Evolutionary conservation across 139 green algal genomes (phyloP).

Genomic region (Volvox africanus): DNA sequence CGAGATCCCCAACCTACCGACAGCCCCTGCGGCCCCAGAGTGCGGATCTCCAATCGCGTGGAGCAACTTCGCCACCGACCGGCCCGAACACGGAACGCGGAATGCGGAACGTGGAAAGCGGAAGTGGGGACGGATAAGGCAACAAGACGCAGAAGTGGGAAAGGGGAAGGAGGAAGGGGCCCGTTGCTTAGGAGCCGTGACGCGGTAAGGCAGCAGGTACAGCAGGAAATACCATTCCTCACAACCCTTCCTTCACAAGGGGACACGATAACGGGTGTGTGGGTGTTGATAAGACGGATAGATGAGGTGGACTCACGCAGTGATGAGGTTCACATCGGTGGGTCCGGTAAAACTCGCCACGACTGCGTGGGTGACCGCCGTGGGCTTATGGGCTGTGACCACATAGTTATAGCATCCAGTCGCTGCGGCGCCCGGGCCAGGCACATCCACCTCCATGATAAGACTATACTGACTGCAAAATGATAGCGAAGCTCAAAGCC

Average conservation of each 20-base stretch:
- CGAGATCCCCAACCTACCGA: conserved; percentile 67
- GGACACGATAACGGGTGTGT: no score
- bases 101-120: background rate
- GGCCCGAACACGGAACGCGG: no score
- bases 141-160: background rate
- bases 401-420: conserved; percentile 79
- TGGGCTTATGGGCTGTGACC: conserved; percentile 94
- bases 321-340: conserved; percentile 91
- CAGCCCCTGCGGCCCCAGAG: conserved; percentile 86
- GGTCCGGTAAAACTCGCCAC: conserved; percentile 91
- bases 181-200: no score
- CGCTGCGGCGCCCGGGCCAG: background rate
- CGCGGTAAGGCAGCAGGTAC: no score
- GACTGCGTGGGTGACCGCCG: conserved; percentile 82
- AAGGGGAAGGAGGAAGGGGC: background rate
- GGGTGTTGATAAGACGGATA: no score
- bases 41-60: conserved; percentile 92
- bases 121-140: background rate
- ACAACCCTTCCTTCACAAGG: no score
- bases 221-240: no score
- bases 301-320: conserved; percentile 72
- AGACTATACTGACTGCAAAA: no score
- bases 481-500: no score
- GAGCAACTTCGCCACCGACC: conserved; percentile 72
- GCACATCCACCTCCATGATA: conserved; percentile 49